These are phyloP conservation scores for Ophiostoma sp. DNA, from an alignment of 2,329 filamentous ascomycete species.

Conservation along the genomic window DNA sequence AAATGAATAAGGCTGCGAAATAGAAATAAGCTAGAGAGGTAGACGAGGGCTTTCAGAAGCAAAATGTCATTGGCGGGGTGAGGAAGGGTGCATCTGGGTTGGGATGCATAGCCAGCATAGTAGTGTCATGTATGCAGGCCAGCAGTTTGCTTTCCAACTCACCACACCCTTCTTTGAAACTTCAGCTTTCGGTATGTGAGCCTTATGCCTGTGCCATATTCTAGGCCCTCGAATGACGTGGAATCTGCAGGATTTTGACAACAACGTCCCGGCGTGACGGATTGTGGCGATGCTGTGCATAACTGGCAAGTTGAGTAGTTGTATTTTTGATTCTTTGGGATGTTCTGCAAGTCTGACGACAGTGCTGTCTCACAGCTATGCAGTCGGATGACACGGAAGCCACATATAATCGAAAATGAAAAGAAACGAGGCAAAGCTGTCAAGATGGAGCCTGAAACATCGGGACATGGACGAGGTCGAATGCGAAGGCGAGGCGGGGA, in stretches of 20 bases:
- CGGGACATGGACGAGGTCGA: neutral
- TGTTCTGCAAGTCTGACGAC: neutral
- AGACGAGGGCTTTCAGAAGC: neutral
- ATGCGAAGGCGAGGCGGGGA: neutral
- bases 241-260: neutral
- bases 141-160: conserved; percentile 17
- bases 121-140: conserved; percentile 1
- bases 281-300: conserved; percentile 17
- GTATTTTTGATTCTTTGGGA: neutral
- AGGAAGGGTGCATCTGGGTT: neutral
- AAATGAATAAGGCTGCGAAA: neutral
- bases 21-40: neutral
- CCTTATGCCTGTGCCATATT: neutral
- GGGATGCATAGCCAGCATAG: neutral
- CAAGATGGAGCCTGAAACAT: neutral
- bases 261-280: neutral
- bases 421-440: neutral
- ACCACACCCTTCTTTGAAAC: conserved; percentile 23
- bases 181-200: neutral
- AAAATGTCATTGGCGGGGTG: neutral
- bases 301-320: neutral
- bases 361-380: neutral
- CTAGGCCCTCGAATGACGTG: conserved; percentile 14
- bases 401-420: neutral
- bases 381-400: conserved; percentile 10